Evolutionary conservation across 1,284 basidiomycete genomes (phyloP).

Genomic region (Gomphus sp.): DNA sequence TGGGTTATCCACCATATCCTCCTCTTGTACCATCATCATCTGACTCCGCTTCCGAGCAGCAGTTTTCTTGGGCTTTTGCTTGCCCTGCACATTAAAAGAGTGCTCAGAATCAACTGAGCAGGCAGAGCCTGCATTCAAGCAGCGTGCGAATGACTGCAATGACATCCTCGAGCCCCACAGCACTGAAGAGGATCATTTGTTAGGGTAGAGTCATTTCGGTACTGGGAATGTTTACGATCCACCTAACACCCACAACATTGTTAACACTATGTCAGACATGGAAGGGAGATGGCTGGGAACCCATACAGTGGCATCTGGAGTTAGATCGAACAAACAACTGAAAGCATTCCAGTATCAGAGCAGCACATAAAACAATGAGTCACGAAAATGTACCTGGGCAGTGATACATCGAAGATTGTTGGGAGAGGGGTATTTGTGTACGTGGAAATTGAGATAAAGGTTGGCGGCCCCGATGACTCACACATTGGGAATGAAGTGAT

Average conservation of each 20-base stretch:
- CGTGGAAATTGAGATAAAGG: too few relatives aligned
- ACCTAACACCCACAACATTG: conserved; percentile 30
- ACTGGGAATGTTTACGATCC: conserved; percentile 62
- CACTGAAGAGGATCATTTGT: conserved; percentile 28
- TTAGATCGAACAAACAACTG: too few relatives aligned
- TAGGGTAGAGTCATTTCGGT: conserved; percentile 62
- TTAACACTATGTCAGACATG: too few relatives aligned
- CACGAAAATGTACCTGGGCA: too few relatives aligned
- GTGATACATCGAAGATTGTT: too few relatives aligned
- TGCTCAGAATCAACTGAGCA: neutral
- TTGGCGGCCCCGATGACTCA: too few relatives aligned
- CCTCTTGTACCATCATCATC: neutral
- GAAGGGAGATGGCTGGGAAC: neutral
- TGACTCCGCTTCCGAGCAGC: neutral
- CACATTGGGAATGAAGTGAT: too few relatives aligned
- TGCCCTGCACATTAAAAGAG: neutral
- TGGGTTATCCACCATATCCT: neutral
- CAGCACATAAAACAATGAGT: too few relatives aligned
- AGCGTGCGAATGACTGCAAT: neutral
- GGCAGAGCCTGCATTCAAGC: neutral
- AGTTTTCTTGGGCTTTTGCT: neutral
- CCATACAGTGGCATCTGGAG: too few relatives aligned
- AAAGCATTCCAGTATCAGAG: too few relatives aligned
- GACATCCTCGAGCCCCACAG: neutral
- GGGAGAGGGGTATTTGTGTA: too few relatives aligned